Evolutionary conservation across 2,329 filamentous ascomycete species (phyloP).

Genomic region (Fusarium tuaranense): DNA sequence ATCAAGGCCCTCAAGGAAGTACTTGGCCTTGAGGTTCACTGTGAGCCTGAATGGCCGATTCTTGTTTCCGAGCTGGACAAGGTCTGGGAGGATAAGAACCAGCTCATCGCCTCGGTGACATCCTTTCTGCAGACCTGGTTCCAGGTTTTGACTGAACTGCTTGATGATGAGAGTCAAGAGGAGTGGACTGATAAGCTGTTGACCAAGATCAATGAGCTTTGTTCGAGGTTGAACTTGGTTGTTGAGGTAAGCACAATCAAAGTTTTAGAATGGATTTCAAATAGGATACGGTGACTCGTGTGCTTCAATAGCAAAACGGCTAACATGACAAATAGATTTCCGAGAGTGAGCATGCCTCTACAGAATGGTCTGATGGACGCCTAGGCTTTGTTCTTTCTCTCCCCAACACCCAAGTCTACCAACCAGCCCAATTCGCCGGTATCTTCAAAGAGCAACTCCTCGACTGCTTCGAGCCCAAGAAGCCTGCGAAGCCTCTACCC

Average conservation of each 20-base stretch:
- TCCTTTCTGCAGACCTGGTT: conserved; percentile 57
- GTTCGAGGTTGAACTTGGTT: conserved; percentile 47
- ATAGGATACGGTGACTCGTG: neutral
- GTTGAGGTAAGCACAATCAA: conserved; percentile 49
- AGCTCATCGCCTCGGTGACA: conserved; percentile 49
- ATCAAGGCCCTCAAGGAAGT: conserved; percentile 47
- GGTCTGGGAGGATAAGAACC: conserved; percentile 54
- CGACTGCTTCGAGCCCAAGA: conserved; percentile 49
- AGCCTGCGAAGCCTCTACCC: conserved; percentile 13
- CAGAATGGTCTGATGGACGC: conserved; percentile 53
- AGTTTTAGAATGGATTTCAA: neutral
- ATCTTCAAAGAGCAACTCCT: conserved; percentile 52
- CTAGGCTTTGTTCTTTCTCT: conserved; percentile 54
- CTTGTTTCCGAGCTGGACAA: conserved; percentile 53
- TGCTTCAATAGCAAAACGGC: neutral
- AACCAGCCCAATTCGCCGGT: conserved; percentile 50
- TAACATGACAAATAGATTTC: conserved; percentile 26
- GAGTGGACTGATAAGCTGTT: conserved; percentile 58
- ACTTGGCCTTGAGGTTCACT: conserved; percentile 54
- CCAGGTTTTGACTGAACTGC: conserved; percentile 52
- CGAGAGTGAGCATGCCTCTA: conserved; percentile 44
- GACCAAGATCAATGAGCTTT: conserved; percentile 45
- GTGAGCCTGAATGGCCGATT: conserved; percentile 58
- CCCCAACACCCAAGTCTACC: conserved; percentile 48
- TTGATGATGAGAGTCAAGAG: conserved; percentile 55